Base-by-base conservation (phyloP, 495 filamentous ascomycete genomes). In the Poronia punctata region DNA sequence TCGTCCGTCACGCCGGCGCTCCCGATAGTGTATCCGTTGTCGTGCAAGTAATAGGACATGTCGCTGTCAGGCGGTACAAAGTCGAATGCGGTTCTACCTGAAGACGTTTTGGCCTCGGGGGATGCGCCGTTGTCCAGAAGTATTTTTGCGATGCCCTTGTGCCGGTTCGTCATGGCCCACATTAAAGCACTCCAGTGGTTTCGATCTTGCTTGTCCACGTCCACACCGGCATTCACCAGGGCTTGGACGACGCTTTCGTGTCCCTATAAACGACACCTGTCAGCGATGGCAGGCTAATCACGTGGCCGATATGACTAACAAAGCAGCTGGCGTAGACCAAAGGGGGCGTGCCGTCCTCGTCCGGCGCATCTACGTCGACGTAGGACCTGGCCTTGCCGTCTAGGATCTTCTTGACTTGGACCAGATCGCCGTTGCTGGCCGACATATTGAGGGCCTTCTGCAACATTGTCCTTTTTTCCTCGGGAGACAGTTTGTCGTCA, bases 151-250 rank as follows among this genome's bases (percentile, higher is more conserved):
- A 99, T 97, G 20, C 79, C 80, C 61, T 96, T 96, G 59, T 99
- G 92, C 47, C 88, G 71, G 57, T 97, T 99, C 26, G 92, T 97
- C 87, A 96, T 97, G 21, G 92, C 92, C 92, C 92, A 99, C 92
- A 97, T 99, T 51, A 99, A 67, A 12, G 92, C 82, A 58, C 87
- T 99, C 92, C 92, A 99, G 47, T 90, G 80, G 57, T 97, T 94
- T 35, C 83, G 80, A 57, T 99, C 92, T 64, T 96, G 92, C 54
- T 83, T 79, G 60, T 99, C 87, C 19, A 96, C 86, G 45, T 87
- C 76, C n/a, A 86, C 92, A 4, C 92, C 87, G 5, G 84, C 85
- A 35, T 87, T 76, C 22, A 99, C 71, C 24, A 99, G 78, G 22
- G 82, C 80, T 31, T 80, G 70, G 17, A 95, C 92, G 7, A 95